These are phyloP conservation scores for Solanum aculeatissimum DNA, from an alignment of 305 asterid genomes.

Conservation along the genomic window DNA sequence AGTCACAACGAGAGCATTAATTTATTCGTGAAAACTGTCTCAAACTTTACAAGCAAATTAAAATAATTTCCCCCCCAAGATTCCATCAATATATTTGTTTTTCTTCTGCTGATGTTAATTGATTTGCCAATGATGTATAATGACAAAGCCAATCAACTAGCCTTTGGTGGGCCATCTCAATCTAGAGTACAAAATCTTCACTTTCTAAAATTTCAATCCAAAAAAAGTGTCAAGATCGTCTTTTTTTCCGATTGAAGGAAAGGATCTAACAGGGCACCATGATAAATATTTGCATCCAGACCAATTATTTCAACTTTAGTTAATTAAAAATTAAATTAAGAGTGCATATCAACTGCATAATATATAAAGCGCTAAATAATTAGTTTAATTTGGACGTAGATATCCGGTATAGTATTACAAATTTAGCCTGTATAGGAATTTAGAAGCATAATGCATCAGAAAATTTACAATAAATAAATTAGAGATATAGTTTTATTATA, in stretches of 20 bases:
- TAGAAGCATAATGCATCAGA: background rate
- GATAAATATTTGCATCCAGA: too few relatives aligned
- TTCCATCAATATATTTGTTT: background rate
- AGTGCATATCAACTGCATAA: too few relatives aligned
- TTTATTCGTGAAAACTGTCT: background rate
- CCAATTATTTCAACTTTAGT: too few relatives aligned
- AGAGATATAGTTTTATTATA: background rate
- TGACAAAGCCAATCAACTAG: background rate
- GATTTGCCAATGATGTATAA: background rate
- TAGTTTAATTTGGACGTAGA: too few relatives aligned
- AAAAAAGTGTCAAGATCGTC: background rate
- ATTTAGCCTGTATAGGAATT: background rate
- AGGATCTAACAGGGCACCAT: background rate
- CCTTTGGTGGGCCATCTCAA: background rate
- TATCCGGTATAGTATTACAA: too few relatives aligned
- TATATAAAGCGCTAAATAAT: too few relatives aligned
- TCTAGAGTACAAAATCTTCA: background rate
- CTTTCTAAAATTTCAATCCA: background rate
- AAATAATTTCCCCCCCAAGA: background rate
- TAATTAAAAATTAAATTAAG: too few relatives aligned
- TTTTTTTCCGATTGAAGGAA: too few relatives aligned
- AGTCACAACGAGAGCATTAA: background rate
- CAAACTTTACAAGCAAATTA: background rate
- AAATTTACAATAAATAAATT: background rate
- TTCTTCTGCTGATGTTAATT: background rate